Evolutionary conservation across 768 basidiomycete genomes (phyloP).

Genomic region (Mycena latifolia): DNA sequence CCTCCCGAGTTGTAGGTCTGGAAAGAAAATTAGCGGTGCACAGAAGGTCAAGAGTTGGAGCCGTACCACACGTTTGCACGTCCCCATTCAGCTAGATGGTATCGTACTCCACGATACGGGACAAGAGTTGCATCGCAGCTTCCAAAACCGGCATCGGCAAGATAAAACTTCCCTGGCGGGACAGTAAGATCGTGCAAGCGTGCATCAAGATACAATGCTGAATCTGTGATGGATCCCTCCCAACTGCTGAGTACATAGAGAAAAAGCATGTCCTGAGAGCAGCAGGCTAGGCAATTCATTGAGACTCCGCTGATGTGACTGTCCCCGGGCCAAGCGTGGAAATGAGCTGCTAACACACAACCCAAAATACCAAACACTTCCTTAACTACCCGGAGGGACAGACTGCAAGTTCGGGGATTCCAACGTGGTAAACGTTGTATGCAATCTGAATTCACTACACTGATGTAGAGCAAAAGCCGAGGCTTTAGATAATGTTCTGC

Average conservation of each 20-base stretch:
- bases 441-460: no score
- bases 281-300: conserved; percentile 44
- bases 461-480: no score
- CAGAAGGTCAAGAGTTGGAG: neutral
- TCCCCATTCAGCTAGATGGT: conserved; percentile 43
- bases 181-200: conserved; percentile 18
- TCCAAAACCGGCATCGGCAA: conserved; percentile 35
- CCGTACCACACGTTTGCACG: conserved; percentile 15
- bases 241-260: conserved; percentile 40
- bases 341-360: no score
- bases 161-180: conserved; percentile 35
- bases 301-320: no score
- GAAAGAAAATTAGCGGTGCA: neutral
- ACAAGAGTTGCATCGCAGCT: conserved; percentile 36
- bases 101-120: conserved; percentile 38
- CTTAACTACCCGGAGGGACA: no score
- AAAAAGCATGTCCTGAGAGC: conserved; percentile 40
- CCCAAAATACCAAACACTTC: no score
- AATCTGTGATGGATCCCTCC: conserved; percentile 41
- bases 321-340: no score
- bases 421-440: no score
- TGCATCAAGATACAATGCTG: conserved; percentile 31
- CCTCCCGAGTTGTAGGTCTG: conserved; percentile 46
- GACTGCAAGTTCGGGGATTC: no score
- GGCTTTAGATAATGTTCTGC: no score